Base-by-base conservation (phyloP, 2,329 filamentous ascomycete species). In the Ceratocystis ficicola region DNA sequence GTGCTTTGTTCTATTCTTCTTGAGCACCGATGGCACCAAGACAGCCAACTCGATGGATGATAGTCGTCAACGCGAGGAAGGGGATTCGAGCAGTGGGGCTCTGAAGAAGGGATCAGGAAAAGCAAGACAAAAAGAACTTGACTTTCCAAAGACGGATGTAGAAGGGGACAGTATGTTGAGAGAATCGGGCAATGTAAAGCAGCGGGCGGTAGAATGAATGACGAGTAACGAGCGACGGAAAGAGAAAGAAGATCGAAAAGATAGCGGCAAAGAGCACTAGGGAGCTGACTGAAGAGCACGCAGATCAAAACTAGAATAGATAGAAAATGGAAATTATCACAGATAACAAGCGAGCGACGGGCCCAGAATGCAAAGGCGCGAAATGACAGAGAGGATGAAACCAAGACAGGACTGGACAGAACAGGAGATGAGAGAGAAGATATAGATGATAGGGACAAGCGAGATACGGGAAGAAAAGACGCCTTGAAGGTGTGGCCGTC, bases 171-270 rank as follows among this genome's bases (percentile, higher is more conserved):
- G 36, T 15, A 15, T 15, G 36, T 41, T 15, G 36, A 41, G 36
- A 50, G 28, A 17, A 17, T 32, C 28, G 8, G 10, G 50, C 22
- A 57, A 5, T 17, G 28, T 30, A 57, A 15, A 30, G 17, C 28
- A 17, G 22, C 22, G 22, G 22, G 52, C 28, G 20, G 52, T 25
- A 32, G 28, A 57, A n/a, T 41, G 36, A 25, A 25, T 20, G 15
- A 28, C 30, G 8, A 15, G 52, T 57, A 57, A 57, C 52, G 52
- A 57, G 17, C 52, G 52, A 57, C 52, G 52, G 52, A 57, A 57
- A 57, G 15, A 57, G 52, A 55, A 55, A 15, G 22, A 12, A 32
- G 28, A 10, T 15, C 3, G 10, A 55, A 20, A 28, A 15, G 20
- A 25, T 15, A 5, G 8, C 22, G 22, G 50, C 12, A 55, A n/a